Conservation (phyloP, 2,329 filamentous ascomycete genomes). For the Tolypocladium amazonense region DNA sequence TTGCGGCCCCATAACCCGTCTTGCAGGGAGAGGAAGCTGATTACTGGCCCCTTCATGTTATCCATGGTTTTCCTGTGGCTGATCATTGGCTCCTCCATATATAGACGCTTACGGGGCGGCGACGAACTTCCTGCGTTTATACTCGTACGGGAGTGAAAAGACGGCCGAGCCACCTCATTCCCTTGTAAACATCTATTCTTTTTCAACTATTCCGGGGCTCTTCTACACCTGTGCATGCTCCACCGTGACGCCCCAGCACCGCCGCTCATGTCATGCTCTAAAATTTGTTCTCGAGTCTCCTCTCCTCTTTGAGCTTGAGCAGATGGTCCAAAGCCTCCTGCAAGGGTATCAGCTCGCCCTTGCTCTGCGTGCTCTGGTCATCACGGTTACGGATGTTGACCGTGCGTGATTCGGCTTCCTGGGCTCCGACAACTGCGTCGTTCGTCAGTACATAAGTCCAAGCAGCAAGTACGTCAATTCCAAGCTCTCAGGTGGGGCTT, state of each 20-base stretch:
- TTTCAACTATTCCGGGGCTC: neutral
- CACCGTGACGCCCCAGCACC: neutral
- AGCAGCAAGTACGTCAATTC: neutral
- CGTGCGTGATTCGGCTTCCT: conserved; percentile 48
- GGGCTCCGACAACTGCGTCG: conserved; percentile 44
- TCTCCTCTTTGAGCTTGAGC: conserved; percentile 37
- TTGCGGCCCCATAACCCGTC: too few species aligned
- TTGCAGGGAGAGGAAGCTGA: too few species aligned
- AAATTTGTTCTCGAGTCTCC: conserved; percentile 24
- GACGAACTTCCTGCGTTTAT: too few species aligned
- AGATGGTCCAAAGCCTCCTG: conserved; percentile 48
- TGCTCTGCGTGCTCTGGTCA: conserved; percentile 49
- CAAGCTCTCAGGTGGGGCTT: conserved; percentile 14
- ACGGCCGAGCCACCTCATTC: too few species aligned
- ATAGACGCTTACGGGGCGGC: too few species aligned
- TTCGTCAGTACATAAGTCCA: conserved; percentile 6
- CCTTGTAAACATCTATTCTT: neutral
- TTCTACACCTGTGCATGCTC: neutral
- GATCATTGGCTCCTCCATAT: too few species aligned
- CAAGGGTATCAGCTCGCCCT: conserved; percentile 47
- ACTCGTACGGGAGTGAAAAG: too few species aligned
- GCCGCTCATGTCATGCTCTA: conserved; percentile 7
- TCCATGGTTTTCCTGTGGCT: too few species aligned
- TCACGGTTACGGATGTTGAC: conserved; percentile 56
- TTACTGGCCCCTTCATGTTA: too few species aligned